Conservation (phyloP, 2,329 filamentous ascomycete genomes). For the Penicillium frequentans region DNA sequence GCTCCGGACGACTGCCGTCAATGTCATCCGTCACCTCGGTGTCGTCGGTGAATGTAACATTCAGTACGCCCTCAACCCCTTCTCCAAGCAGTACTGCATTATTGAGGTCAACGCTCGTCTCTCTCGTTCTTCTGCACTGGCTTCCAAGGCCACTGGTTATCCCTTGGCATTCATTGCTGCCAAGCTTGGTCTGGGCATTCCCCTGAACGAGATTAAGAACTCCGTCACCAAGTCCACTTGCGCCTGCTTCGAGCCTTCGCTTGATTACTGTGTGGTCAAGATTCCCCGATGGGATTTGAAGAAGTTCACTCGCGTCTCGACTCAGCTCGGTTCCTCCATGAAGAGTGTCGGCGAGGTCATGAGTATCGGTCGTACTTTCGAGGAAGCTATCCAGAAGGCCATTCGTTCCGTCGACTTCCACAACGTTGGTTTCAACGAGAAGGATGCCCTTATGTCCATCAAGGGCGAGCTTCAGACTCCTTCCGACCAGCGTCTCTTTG, state of each 20-base stretch:
- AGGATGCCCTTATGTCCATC: slow-evolving; percentile 88
- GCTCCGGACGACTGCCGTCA: slow-evolving; percentile 94
- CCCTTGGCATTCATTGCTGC: slow-evolving; percentile 94
- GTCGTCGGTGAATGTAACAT: slow-evolving; percentile 99
- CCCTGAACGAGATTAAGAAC: slow-evolving; percentile 94
- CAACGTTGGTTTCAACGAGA: slow-evolving; percentile 93
- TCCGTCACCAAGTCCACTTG: slow-evolving; percentile 93
- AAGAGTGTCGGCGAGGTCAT: slow-evolving; percentile 99
- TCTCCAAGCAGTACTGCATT: slow-evolving; percentile 95
- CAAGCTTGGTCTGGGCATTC: slow-evolving; percentile 92
- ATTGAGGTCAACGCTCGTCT: slow-evolving; percentile 98
- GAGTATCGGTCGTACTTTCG: slow-evolving; percentile 94
- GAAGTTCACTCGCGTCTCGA: slow-evolving; percentile 97
- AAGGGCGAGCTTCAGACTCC: slow-evolving; percentile 95
- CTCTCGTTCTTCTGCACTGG: slow-evolving; percentile 90
- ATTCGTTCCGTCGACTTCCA: slow-evolving; percentile 94
- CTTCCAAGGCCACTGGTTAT: slow-evolving; percentile 96
- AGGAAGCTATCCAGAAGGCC: slow-evolving; percentile 97
- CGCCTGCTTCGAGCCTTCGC: slow-evolving; percentile 96
- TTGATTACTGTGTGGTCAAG: slow-evolving; percentile 98
- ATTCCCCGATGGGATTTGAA: slow-evolving; percentile 99
- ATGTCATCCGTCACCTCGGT: slow-evolving; percentile 93
- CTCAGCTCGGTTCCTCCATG: slow-evolving; percentile 95
- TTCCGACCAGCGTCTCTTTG: slow-evolving; percentile 94
- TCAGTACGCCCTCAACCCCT: slow-evolving; percentile 94